Base-by-base conservation (phyloP, 75 land plant species). In the Sequoia sempervirens region DNA sequence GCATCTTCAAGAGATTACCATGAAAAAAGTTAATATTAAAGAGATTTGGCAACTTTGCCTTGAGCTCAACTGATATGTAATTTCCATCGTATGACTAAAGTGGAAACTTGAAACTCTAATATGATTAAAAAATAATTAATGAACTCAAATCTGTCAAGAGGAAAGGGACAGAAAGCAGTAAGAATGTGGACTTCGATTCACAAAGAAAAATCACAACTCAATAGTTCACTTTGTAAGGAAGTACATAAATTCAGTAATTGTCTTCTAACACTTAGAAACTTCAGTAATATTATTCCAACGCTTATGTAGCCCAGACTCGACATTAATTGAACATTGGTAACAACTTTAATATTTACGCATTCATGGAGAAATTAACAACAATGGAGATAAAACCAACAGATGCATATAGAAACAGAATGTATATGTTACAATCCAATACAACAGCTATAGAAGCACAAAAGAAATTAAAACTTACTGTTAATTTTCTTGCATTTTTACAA, bases 401-500 rank as follows among this genome's bases (percentile, higher is more conserved):
- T 34, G 36, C 36, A 34, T 40, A 75, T 40, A 40, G 8, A 18
- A 17, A 32, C 23, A 75, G 10, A 40, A 75, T 37, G 8, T 37
- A 74, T 18, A 40, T 18, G 10, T 75, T 75, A 26, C 41, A 75
- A 75, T 40, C 26, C 78, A 40, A 75, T 40, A 75, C 41, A 75
- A 75, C 10, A 75, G 15, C 26, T 38, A 75, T 40, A 75, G n/a
- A 38, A 75, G 43, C 78, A 75, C 45, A 40, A 75, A 18, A 23
- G 78, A 38, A 75, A 37, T 37, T 11, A 75, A 50, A 54, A 91
- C 93, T 84, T 87, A 94, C 99, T 66, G 84, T 83, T 41, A 97
- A 84, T 83, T 97, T 96, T 82, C 96, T 91, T 40, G 98, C 87
- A 89, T 97, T 97, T 86, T 88, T 91, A 76, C 99, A 97, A 82